Conservation (phyloP, 208 protist species). For the Leishmania turanica region DNA sequence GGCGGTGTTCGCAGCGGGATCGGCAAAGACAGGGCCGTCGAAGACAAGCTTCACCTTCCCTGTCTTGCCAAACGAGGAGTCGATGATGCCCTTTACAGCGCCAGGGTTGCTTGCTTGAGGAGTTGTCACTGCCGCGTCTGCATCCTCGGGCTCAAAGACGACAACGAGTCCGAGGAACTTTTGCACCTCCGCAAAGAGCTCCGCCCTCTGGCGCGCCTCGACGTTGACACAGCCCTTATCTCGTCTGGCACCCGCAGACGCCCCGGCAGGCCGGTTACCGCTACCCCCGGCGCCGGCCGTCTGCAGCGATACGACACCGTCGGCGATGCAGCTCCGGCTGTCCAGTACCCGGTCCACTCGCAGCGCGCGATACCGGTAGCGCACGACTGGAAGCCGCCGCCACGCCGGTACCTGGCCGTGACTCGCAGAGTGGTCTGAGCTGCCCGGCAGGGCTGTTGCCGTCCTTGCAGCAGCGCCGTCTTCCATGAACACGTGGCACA, state of each 20-base stretch:
- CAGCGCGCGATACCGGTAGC: slow-evolving; percentile 45
- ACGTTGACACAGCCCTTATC: neutral
- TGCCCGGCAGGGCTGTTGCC: neutral
- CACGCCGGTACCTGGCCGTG: slow-evolving; percentile 27
- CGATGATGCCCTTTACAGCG: slow-evolving; percentile 47
- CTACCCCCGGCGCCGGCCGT: neutral
- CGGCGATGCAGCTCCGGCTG: slow-evolving; percentile 68
- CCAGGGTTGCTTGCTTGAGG: neutral
- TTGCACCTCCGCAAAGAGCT: slow-evolving; percentile 68
- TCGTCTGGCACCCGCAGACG: neutral
- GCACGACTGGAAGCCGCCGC: slow-evolving; percentile 60
- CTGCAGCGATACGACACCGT: slow-evolving; percentile 49
- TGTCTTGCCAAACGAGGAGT: slow-evolving; percentile 83
- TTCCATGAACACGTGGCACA: slow-evolving; percentile 35
- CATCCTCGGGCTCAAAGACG: slow-evolving; percentile 35
- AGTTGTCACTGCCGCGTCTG: neutral
- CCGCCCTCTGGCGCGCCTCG: slow-evolving; percentile 34
- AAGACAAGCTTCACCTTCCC: slow-evolving; percentile 83
- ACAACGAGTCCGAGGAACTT: slow-evolving; percentile 73
- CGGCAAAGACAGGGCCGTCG: slow-evolving; percentile 46
- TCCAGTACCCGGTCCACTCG: slow-evolving; percentile 72
- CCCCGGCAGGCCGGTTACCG: no score
- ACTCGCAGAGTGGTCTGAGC: neutral
- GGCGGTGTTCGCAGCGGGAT: neutral
- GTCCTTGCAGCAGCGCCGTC: neutral